A percentile compares a stretch with the other conserved stretches of the same genome.
These are phyloP conservation scores for Paratinospora sagittata DNA, from an alignment of 164 flowering plant genomes.

Conservation along the genomic window DNA sequence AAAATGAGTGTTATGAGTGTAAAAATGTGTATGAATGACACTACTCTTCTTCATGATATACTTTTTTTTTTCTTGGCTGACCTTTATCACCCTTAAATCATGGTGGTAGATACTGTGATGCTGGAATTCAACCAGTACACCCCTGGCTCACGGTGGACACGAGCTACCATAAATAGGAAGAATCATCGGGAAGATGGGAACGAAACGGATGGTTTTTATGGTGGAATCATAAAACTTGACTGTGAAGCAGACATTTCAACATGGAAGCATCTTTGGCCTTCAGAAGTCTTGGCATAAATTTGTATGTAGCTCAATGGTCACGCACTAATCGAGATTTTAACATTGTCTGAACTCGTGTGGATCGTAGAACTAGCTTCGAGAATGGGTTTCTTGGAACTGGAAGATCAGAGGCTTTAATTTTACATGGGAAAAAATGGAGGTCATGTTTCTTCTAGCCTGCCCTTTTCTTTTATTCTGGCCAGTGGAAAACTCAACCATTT, in stretches of 20 bases:
- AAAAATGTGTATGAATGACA: too few relatives aligned
- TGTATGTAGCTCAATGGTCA: neutral
- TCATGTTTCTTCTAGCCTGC: too few relatives aligned
- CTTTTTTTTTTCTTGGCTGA: neutral
- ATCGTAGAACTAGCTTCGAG: neutral
- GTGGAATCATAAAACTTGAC: conserved; percentile 73
- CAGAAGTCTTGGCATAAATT: conserved; percentile 50
- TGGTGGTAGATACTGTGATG: conserved; percentile 50
- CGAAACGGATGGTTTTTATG: conserved; percentile 83
- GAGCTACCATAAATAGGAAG: conserved; percentile 44
- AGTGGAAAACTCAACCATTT: too few relatives aligned
- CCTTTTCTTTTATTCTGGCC: too few relatives aligned
- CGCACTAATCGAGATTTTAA: neutral
- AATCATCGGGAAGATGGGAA: conserved; percentile 81
- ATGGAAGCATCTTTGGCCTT: conserved; percentile 83
- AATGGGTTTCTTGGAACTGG: neutral
- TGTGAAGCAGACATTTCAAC: conserved; percentile 47
- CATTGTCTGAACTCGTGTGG: neutral
- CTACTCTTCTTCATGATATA: neutral
- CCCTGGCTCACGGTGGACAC: conserved; percentile 81
- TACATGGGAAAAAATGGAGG: neutral
- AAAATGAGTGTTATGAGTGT: too few relatives aligned
- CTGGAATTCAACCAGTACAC: conserved; percentile 87
- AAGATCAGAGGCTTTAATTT: neutral
- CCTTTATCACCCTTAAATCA: neutral